Conservation (phyloP, 176 grass and related monocot genomes). For the Avena atlantica region DNA sequence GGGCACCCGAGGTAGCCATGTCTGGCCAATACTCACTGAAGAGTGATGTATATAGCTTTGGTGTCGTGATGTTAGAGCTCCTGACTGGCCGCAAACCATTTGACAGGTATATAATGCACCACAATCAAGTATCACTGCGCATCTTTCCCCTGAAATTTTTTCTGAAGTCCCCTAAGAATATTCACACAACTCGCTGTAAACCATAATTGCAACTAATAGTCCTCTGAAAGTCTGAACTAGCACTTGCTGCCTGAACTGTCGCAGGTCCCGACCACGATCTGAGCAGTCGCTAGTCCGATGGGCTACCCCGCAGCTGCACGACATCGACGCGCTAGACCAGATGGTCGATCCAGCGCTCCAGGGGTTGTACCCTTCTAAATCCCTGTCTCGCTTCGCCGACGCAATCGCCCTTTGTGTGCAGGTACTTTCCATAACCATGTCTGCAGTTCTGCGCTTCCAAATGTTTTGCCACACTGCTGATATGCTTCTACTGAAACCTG, state of each 20-base stretch:
- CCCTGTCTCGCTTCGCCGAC: slow-evolving; percentile 92
- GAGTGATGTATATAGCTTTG: slow-evolving; percentile 95
- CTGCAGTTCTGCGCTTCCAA: not conserved
- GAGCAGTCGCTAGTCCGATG: slow-evolving; percentile 86
- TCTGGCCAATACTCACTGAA: slow-evolving; percentile 79
- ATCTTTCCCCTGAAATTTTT: not conserved
- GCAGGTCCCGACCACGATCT: slow-evolving; percentile 57
- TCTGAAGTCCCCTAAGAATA: not conserved
- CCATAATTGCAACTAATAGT: not conserved
- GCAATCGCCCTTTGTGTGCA: slow-evolving; percentile 86
- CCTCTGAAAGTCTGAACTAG: slow-evolving; percentile 5
- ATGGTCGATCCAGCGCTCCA: slow-evolving; percentile 91
- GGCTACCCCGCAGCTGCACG: slow-evolving; percentile 84
- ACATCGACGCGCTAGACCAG: slow-evolving; percentile 83
- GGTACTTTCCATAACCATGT: slow-evolving; percentile 34
- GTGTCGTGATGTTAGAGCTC: slow-evolving; percentile 95
- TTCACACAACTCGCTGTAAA: not conserved
- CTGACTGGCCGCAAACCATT: slow-evolving; percentile 86
- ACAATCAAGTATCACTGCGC: not conserved
- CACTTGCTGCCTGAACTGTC: slow-evolving; percentile 24
- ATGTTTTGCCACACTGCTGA: not conserved
- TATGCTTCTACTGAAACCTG: slow-evolving; percentile 2
- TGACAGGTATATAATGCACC: slow-evolving; percentile 56
- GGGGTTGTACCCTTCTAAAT: slow-evolving; percentile 90
- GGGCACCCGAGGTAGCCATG: slow-evolving; percentile 77